Base-by-base conservation (phyloP, 306 rosid species). In the Castanea crenata region DNA sequence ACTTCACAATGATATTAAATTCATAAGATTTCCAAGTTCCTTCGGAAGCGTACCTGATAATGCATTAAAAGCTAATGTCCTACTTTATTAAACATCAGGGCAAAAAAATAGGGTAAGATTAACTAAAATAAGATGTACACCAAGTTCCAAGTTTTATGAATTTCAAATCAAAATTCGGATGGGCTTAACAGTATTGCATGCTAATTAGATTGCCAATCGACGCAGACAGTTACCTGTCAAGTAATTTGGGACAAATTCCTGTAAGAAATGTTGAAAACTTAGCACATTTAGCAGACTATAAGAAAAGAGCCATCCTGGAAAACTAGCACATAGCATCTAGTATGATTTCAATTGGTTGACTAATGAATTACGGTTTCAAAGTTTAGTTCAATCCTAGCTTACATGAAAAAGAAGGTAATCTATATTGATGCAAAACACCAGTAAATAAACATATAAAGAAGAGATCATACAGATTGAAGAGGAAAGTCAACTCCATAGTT, bases 11-110 rank as follows among this genome's bases (percentile, higher is more conserved):
- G 10, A 38, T 38, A 38, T 38, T 38, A 38, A 38, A 6, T 38
- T 38, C 10, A 38, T 38, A 38, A 92, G 97, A 57, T 83, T 56
- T 75, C 94, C 92, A 32, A 94, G 77, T 78, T 89, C 96, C 85
- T 86, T 90, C 1, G 98, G 98, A 76, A 92, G 86, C 86, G 79
- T 85, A 52, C 98, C 94, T 25, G 97, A 92, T 15, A 92, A 80
- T 51, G 88, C 77, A 85, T 94, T 94, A 74, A 83, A 80, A 79
- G 92, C 93, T 18, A 94, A 0, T 56, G 18, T 25, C 93, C 96
- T 92, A 76, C 54, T 12, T 55, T 56, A 56, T 14, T 25, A 21
- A 62, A 55, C 15, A 29, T 77, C 54, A 86, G 68, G 6, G 81
- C 13, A 9, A 54, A 25, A 15, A 6, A 19, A 55, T 27, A 25